A percentile compares a stretch with the other conserved stretches of the same genome.
phyloP scores from a whole-genome alignment of 2,329 filamentous ascomycete genomes.

The Penicillium sp. region DNA sequence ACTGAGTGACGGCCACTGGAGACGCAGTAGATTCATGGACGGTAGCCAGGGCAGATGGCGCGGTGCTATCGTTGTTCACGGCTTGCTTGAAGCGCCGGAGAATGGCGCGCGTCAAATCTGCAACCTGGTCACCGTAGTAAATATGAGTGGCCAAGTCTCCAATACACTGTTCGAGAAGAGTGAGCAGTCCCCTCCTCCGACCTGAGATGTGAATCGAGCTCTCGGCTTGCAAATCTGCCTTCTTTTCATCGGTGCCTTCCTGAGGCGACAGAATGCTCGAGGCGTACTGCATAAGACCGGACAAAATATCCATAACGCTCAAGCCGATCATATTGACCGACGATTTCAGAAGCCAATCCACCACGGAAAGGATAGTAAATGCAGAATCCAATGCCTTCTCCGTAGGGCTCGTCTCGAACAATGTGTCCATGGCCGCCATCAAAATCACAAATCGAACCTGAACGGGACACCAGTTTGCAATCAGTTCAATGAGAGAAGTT shows the following conservation, averaged over 20 bases:
- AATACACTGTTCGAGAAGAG: conserved; percentile 75
- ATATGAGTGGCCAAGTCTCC: conserved; percentile 91
- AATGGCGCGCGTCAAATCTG: conserved; percentile 87
- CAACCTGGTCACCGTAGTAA: conserved; percentile 95
- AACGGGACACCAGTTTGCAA: conserved; percentile 85
- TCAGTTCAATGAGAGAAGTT: conserved; percentile 74
- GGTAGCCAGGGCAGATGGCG: conserved; percentile 38
- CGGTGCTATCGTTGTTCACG: conserved; percentile 44
- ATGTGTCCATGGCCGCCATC: conserved; percentile 74
- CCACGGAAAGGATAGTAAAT: conserved; percentile 71
- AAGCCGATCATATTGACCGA: conserved; percentile 92
- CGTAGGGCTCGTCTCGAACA: conserved; percentile 66
- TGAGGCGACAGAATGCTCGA: conserved; percentile 68
- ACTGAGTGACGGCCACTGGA: conserved; percentile 22
- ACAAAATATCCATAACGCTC: conserved; percentile 91
- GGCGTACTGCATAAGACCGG: conserved; percentile 82
- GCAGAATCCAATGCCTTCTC: conserved; percentile 74
- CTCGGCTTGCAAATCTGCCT: conserved; percentile 11
- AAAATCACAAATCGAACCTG: conserved; percentile 92
- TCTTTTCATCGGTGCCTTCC: conserved; percentile 34
- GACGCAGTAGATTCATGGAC: conserved; percentile 21
- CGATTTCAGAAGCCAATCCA: conserved; percentile 80
- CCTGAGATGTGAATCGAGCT: conserved; percentile 45
- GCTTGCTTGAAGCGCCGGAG: conserved; percentile 74
- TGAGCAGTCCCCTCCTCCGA: conserved; percentile 63